These are phyloP conservation scores for Boechera divaricarpa DNA, from an alignment of 345 rosid genomes.

Conservation along the genomic window DNA sequence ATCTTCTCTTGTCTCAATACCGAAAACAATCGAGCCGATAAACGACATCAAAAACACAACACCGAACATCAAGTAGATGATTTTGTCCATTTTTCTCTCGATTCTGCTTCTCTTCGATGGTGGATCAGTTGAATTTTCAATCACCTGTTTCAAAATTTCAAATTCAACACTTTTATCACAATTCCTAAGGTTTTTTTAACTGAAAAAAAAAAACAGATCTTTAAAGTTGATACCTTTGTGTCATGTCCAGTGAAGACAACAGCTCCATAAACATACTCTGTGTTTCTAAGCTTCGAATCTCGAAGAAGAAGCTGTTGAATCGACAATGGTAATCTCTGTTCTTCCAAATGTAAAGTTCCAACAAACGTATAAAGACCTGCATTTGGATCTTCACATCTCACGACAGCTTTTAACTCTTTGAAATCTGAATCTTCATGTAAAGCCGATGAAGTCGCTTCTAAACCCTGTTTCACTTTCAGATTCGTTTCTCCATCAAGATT, in stretches of 20 bases:
- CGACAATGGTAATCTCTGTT: constrained; percentile 71
- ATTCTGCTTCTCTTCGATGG: constrained; percentile 95
- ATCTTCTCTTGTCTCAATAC: constrained; percentile 74
- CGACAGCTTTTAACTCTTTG: constrained; percentile 62
- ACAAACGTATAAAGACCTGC: constrained; percentile 84
- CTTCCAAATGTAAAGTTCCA: constrained; percentile 72
- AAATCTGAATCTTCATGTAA: constrained; percentile 72
- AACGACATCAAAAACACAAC: constrained; percentile 66
- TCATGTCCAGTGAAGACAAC: constrained; percentile 90
- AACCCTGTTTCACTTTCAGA: constrained; percentile 82
- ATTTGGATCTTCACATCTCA: constrained; percentile 95
- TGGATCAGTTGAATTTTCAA: constrained; percentile 89
- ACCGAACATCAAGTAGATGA: constrained; percentile 73
- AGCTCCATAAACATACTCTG: constrained; percentile 80
- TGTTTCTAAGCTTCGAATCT: constrained; percentile 89
- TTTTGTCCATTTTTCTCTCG: constrained; percentile 83
- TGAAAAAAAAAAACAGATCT: background rate
- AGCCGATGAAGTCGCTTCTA: constrained; percentile 62
- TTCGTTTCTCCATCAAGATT: constrained; percentile 98
- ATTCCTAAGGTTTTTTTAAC: background rate
- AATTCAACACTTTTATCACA: background rate
- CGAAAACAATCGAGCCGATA: constrained; percentile 76
- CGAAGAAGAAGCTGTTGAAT: constrained; percentile 94
- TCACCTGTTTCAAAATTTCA: constrained; percentile 50
- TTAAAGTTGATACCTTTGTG: constrained; percentile 53